phyloP scores from a whole-genome alignment of 495 filamentous ascomycete species.

The Poronia punctata region DNA sequence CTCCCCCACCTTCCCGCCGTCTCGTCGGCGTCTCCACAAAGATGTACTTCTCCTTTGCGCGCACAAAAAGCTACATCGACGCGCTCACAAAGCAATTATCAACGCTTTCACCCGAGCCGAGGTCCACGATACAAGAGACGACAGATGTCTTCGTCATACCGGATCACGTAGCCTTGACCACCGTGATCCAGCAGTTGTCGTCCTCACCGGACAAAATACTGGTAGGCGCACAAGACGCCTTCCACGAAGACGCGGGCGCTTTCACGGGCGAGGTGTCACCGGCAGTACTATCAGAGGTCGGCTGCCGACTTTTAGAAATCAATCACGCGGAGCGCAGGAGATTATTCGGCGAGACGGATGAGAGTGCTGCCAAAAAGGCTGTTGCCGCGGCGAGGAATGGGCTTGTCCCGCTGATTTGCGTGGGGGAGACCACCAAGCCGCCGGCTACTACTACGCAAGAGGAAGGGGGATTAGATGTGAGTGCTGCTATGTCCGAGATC shows the following conservation, averaged over 20 bases:
- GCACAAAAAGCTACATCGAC: slow-evolving; percentile 55
- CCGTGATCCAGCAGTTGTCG: slow-evolving; percentile 49
- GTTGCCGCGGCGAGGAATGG: slow-evolving; percentile 56
- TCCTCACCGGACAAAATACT: slow-evolving; percentile 45
- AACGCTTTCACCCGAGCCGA: slow-evolving; percentile 26
- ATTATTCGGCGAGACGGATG: slow-evolving; percentile 67
- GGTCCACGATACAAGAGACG: slow-evolving; percentile 24
- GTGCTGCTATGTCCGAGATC: slow-evolving; percentile 59
- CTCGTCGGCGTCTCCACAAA: slow-evolving; percentile 75
- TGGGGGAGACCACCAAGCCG: slow-evolving; percentile 53
- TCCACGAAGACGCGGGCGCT: slow-evolving; percentile 56
- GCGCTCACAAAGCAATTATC: slow-evolving; percentile 43
- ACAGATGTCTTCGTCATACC: slow-evolving; percentile 64
- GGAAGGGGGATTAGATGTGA: slow-evolving; percentile 30
- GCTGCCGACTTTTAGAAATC: slow-evolving; percentile 64
- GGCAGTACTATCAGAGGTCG: slow-evolving; percentile 52
- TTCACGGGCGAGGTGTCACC: slow-evolving; percentile 77
- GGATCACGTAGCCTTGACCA: slow-evolving; percentile 61
- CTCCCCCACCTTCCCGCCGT: slow-evolving; percentile 45
- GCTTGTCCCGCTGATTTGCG: slow-evolving; percentile 71
- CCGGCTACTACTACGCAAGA: slow-evolving; percentile 14
- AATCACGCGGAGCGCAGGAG: slow-evolving; percentile 71
- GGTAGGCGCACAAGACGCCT: slow-evolving; percentile 71
- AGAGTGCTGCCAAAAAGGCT: slow-evolving; percentile 56
- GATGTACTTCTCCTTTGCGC: slow-evolving; percentile 70